Base-by-base conservation (phyloP, 2,329 filamentous ascomycete species). In the Hypoxylon sp. region DNA sequence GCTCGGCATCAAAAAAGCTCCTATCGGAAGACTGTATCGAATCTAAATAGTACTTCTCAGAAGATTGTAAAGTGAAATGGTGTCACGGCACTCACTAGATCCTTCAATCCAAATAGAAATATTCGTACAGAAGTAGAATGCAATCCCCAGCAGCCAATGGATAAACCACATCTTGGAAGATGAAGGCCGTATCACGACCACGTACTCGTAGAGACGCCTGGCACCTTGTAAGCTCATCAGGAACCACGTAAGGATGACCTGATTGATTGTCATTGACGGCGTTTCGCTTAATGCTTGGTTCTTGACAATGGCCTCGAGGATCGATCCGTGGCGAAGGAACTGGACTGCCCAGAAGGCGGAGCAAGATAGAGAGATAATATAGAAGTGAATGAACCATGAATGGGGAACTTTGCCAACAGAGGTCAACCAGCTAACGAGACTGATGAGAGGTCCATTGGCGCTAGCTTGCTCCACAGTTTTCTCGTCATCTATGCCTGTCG, bases 371-470 rank as follows among this genome's bases (percentile, higher is more conserved):
- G 92, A 95, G 34, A 89, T 77, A 56, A 91, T 75, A 77, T 99
- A 98, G 80, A 97, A 98, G 72, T 96, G 91, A 45, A 85, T 86
- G 78, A 98, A 98, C 89, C 92, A 98, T 67, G 86, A 86, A 80
- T 98, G 96, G 21, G 95, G 94, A 34, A 97, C 90, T 75, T 87
- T 87, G 70, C 80, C 79, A 46, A 79, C 68, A 1, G 80, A 78
- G 3, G 81, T 79, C 62, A 81, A 43, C 55, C 71, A 71, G 55
- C 73, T 71, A 41, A 83, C 57, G 29, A 79, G 41, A 4, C 61
- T 70, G 52, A 75, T 60, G 19, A 81, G 53, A 29, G 48, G 54
- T n/a, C 67, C 61, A 52, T 63, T 32, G n/a, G n/a, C n/a, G n/a
- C 19, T 21, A 30, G 46, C 32, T 43, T 32, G 5, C 25, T 55